phyloP scores from a whole-genome alignment of 805 yeast genomes.

The Saccharomycodes ludwigii region DNA sequence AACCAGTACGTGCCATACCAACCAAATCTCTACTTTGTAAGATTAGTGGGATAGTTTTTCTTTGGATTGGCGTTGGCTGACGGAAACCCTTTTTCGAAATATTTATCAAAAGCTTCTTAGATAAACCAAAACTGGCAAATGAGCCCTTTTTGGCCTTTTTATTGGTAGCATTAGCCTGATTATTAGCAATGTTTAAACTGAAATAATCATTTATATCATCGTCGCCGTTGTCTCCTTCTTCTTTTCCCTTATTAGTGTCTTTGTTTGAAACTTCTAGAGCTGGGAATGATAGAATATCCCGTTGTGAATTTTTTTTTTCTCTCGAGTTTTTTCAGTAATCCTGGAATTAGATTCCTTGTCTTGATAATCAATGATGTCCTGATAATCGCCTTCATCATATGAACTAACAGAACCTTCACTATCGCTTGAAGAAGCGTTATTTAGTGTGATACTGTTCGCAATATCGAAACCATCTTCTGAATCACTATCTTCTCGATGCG shows the following conservation, averaged over 20 bases:
- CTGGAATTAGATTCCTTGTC: constrained; percentile 30
- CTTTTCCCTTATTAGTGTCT: constrained; percentile 17
- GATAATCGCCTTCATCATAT: constrained; percentile 11
- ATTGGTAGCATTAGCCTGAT: constrained; percentile 25
- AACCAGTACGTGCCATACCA: constrained; percentile 99
- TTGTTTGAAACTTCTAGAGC: constrained; percentile 38
- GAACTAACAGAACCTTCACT: constrained; percentile 43
- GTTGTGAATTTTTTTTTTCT: constrained; percentile 8
- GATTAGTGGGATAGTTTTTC: constrained; percentile 87
- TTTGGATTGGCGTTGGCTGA: constrained; percentile 95
- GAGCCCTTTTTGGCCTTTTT: constrained; percentile 66
- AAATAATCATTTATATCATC: constrained; percentile 36
- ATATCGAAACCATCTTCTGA: constrained; percentile 1
- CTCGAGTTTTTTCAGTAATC: constrained; percentile 9
- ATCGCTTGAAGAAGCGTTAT: constrained; percentile 17
- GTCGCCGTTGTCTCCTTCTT: constrained; percentile 28
- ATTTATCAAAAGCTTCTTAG: constrained; percentile 55
- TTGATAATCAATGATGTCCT: constrained; percentile 24
- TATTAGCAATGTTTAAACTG: constrained; percentile 20
- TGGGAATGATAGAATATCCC: constrained; percentile 27
- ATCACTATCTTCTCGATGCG: not conserved
- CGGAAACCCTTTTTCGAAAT: constrained; percentile 77
- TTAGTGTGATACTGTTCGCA: too few relatives aligned
- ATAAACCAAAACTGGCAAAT: constrained; percentile 82
- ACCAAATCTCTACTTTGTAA: constrained; percentile 86